Percentiles rank a stretch among this genome's conserved stretches.
Evolutionary conservation across 2,329 filamentous ascomycete species (phyloP).

Genomic region (Ilyonectria mors-panacis): DNA sequence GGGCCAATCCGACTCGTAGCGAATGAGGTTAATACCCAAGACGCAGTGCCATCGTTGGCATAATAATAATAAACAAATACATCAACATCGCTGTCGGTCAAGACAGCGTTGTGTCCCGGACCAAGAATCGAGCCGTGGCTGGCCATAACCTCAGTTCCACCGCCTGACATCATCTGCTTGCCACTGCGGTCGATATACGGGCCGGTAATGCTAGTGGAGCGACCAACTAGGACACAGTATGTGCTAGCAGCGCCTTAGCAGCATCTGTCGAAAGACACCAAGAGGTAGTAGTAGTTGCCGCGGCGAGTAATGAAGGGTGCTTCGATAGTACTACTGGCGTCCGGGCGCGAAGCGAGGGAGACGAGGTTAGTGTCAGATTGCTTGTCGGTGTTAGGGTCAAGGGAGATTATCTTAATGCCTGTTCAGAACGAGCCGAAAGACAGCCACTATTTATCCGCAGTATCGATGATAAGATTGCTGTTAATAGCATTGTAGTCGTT

Average conservation of each 20-base stretch:
- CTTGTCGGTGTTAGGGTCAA: slow-evolving; percentile 48
- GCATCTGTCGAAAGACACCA: slow-evolving; percentile 52
- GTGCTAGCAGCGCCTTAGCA: slow-evolving; percentile 50
- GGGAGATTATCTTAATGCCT: slow-evolving; percentile 49
- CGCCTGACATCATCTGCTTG: slow-evolving; percentile 46
- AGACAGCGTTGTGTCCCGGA: slow-evolving; percentile 51
- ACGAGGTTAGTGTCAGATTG: slow-evolving; percentile 38
- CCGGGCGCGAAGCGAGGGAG: slow-evolving; percentile 47
- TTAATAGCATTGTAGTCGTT: slow-evolving; percentile 51
- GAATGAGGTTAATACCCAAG: slow-evolving; percentile 51
- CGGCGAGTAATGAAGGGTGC: slow-evolving; percentile 49
- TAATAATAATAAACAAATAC: slow-evolving; percentile 53
- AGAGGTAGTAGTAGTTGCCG: slow-evolving; percentile 52
- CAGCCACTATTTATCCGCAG: slow-evolving; percentile 49
- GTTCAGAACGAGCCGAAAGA: slow-evolving; percentile 53
- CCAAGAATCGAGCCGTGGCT: slow-evolving; percentile 49
- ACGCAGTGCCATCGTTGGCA: slow-evolving; percentile 40
- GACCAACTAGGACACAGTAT: slow-evolving; percentile 52
- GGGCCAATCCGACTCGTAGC: slow-evolving; percentile 50
- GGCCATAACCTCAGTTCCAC: slow-evolving; percentile 50
- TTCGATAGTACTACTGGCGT: slow-evolving; percentile 45
- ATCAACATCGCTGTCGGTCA: slow-evolving; percentile 50
- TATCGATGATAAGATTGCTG: slow-evolving; percentile 48
- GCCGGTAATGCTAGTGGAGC: slow-evolving; percentile 48
- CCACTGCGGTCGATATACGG: slow-evolving; percentile 48